A percentile compares a stretch with the other conserved stretches of the same genome.
Evolutionary conservation across 1,139 yeast species (phyloP).

Genomic region (Magnusiomyces fungicola): DNA sequence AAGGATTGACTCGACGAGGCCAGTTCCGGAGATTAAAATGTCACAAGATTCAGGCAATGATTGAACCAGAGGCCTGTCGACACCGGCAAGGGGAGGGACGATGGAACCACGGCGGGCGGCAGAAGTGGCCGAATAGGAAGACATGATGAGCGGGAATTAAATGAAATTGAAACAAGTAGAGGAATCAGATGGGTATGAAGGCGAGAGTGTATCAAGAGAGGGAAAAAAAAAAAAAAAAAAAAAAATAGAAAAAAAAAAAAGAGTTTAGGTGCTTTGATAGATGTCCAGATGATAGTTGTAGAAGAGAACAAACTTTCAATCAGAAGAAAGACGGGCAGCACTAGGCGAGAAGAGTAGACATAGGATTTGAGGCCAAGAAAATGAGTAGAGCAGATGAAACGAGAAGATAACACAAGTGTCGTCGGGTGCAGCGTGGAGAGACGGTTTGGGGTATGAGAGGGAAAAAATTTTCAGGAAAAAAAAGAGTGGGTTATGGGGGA

Average conservation of each 20-base stretch:
- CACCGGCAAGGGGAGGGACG: slow-evolving; percentile 75
- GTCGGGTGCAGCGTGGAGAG: not conserved
- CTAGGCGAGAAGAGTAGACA: no score
- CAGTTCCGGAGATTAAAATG: slow-evolving; percentile 87
- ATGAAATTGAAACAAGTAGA: not conserved
- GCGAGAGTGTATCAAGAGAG: not conserved
- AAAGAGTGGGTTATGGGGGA: not conserved
- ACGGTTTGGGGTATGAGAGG: not conserved
- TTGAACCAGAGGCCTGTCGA: slow-evolving; percentile 51
- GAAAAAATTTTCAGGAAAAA: not conserved
- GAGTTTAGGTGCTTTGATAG: no score
- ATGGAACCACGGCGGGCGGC: slow-evolving; percentile 56
- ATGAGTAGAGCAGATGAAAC: not conserved
- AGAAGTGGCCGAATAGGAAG: slow-evolving; percentile 35
- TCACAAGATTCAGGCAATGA: slow-evolving; percentile 46
- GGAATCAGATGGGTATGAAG: not conserved
- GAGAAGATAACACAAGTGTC: no score
- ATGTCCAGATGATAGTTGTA: no score
- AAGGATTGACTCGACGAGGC: slow-evolving; percentile 75
- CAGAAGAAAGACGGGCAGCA: no score
- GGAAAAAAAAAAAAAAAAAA: slow-evolving; percentile 6
- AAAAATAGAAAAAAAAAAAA: no score
- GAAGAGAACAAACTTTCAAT: no score
- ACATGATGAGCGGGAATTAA: slow-evolving; percentile 26
- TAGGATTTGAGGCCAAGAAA: no score